Conservation (phyloP, 257 asterid genomes). For the Haberlea rhodopensis region DNA sequence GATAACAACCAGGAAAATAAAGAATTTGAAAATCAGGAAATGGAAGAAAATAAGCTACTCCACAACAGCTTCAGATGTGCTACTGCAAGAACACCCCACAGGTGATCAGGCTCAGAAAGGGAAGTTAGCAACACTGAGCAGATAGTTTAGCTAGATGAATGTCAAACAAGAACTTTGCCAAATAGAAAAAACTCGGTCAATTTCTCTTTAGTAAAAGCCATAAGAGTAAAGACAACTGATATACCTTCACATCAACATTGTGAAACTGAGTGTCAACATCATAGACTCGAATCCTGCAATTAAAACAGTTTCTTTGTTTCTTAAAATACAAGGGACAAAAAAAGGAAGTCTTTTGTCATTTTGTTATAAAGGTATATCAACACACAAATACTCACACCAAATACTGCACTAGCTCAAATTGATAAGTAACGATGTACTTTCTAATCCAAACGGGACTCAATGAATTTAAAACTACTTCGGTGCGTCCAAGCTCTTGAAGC, state of each 20-base stretch:
- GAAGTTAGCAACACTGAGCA: not conserved
- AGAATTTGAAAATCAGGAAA: conserved; percentile 3
- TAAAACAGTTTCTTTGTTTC: conserved; percentile 22
- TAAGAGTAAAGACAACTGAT: conserved; percentile 10
- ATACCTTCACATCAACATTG: conserved; percentile 71
- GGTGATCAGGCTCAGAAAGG: not conserved
- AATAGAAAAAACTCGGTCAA: not conserved
- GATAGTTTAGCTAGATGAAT: conserved; percentile 11
- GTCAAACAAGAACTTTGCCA: conserved; percentile 7
- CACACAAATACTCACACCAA: conserved; percentile 77
- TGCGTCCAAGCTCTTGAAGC: conserved; percentile 87
- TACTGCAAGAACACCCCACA: conserved; percentile 2
- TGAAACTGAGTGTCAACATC: conserved; percentile 92
- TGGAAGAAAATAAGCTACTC: not conserved
- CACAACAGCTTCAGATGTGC: conserved; percentile 5
- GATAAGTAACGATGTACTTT: conserved; percentile 68
- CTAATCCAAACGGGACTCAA: conserved; percentile 87
- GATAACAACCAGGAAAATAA: not conserved
- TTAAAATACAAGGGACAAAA: conserved; percentile 26
- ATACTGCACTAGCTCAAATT: conserved; percentile 87
- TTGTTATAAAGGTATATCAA: conserved; percentile 22
- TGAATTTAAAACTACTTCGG: conserved; percentile 92
- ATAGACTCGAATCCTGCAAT: conserved; percentile 79
- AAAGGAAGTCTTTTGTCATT: conserved; percentile 7
- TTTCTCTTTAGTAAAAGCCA: conserved; percentile 13